Conservation (phyloP, 352 stramenopile genomes). For the Phytophthora pseudosyringae region DNA sequence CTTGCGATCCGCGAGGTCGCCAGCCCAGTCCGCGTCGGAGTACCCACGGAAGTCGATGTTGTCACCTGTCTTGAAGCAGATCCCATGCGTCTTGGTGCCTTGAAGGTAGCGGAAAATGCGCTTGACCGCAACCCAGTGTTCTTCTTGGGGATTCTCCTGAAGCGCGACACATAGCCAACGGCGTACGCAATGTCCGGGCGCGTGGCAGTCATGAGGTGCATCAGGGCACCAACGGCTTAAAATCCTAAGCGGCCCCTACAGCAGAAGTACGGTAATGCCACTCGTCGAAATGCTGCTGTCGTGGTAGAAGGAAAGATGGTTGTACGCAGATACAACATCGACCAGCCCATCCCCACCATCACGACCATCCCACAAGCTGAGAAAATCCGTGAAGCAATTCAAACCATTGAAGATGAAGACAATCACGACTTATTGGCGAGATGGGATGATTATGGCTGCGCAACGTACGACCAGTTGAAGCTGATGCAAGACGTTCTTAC, state of each 20-base stretch:
- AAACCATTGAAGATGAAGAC: too few relatives aligned
- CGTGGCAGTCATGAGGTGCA: conserved; percentile 30
- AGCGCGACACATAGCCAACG: conserved; percentile 21
- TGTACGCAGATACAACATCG: too few relatives aligned
- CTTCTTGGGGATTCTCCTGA: conserved; percentile 27
- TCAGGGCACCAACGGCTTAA: conserved; percentile 28
- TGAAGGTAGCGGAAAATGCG: conserved; percentile 26
- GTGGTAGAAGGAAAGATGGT: too few relatives aligned
- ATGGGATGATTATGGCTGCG: conserved; percentile 11
- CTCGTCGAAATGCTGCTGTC: too few relatives aligned
- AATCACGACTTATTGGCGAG: too few relatives aligned
- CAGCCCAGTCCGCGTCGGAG: conserved; percentile 20
- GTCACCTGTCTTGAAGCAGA: conserved; percentile 11
- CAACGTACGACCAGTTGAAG: conserved; percentile 14
- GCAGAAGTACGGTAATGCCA: too few relatives aligned
- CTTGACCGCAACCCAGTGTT: conserved; percentile 28
- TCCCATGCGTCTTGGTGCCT: conserved; percentile 27
- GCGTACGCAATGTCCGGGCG: conserved; percentile 26
- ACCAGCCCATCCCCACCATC: too few relatives aligned
- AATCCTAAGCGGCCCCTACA: too few relatives aligned
- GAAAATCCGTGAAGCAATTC: too few relatives aligned
- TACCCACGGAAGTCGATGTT: conserved; percentile 17
- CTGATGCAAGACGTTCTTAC: background rate
- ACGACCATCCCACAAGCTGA: too few relatives aligned
- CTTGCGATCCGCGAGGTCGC: conserved; percentile 15